Conservation (phyloP, 2,329 filamentous ascomycete genomes). For the Apiospora malaysiana region DNA sequence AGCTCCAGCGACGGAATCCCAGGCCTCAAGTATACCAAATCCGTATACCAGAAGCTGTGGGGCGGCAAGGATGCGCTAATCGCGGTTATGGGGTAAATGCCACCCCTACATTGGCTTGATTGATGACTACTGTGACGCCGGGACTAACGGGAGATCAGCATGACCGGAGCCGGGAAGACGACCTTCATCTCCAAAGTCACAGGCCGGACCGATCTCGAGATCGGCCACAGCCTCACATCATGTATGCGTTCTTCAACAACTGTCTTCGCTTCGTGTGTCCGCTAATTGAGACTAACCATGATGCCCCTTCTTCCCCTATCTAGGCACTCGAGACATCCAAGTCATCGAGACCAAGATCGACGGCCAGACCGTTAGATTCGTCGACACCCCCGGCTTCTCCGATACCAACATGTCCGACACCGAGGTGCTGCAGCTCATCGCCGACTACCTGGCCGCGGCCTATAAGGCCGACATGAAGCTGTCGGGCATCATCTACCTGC, state of each 20-base stretch:
- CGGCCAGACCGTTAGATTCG: slow-evolving; percentile 38
- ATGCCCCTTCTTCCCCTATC: neutral
- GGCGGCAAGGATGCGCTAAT: slow-evolving; percentile 20
- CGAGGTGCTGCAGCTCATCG: slow-evolving; percentile 51
- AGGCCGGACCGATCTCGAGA: slow-evolving; percentile 37
- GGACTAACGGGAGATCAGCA: slow-evolving; percentile 26
- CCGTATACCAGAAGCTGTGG: slow-evolving; percentile 15
- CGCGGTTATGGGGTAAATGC: slow-evolving; percentile 20
- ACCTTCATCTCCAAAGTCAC: slow-evolving; percentile 45
- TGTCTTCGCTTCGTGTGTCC: neutral
- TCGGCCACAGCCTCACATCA: slow-evolving; percentile 42
- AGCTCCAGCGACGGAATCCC: slow-evolving; percentile 3
- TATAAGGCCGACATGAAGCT: slow-evolving; percentile 42
- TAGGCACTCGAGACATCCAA: slow-evolving; percentile 39
- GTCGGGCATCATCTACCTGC: slow-evolving; percentile 52
- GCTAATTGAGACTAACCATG: neutral
- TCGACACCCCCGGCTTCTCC: slow-evolving; percentile 56
- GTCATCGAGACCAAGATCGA: slow-evolving; percentile 37
- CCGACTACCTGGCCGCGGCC: slow-evolving; percentile 42
- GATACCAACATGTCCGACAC: slow-evolving; percentile 50
- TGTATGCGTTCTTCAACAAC: slow-evolving; percentile 31
- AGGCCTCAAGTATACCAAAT: slow-evolving; percentile 18
- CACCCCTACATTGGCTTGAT: neutral
- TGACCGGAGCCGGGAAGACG: slow-evolving; percentile 46
- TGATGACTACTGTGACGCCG: neutral